Base-by-base conservation (phyloP, 345 rosid species). In the Mangifera indica region DNA sequence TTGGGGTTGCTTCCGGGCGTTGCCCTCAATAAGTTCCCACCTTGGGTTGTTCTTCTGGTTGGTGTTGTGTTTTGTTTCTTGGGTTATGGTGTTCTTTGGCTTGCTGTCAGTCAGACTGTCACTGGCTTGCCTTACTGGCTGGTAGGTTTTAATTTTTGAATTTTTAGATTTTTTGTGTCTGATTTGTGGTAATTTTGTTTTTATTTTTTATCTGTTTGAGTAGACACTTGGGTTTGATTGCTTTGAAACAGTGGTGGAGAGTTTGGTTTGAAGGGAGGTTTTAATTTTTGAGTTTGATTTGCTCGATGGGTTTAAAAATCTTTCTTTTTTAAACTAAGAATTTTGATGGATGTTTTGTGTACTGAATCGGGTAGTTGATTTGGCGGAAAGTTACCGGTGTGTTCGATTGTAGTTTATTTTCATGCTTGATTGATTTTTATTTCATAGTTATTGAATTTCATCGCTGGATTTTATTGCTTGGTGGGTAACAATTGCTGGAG, bases 81-180 rank as follows among this genome's bases (percentile, higher is more conserved):
- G 58, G 99, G 99, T 10, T 95, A 84, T 76, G 97, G 99, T 37
- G 87, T 93, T 72, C 79, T 95, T 59, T 95, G 98, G 97, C 93
- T 91, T 70, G 82, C 93, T 67, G 87, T 95, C 69, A 78, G 67
- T 67, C 74, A 84, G 81, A 89, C 91, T 76, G 84, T 91, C 20
- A 3, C 17, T 10, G 81, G 76, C 59, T 66, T 95, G 74, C 98
- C 99, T 72, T 95, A 80, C 61, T 95, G 99, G 99, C 55, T 86
- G 88, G 98, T 95, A 68, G 75, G 85, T 73, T 3, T 21, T 55
- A 45, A 10, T 15, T 11, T 56, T 42, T 11, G 13, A 61, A 4
- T 42, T 42, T 1, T 69, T 32, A 32, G 24, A 34, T 59, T 24
- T 2, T 69, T 60, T 20, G 42, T 40, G 14, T 13, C 14, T 71